These are phyloP conservation scores for Diutina catenulata DNA, from an alignment of 1,139 yeast species.

Conservation along the genomic window DNA sequence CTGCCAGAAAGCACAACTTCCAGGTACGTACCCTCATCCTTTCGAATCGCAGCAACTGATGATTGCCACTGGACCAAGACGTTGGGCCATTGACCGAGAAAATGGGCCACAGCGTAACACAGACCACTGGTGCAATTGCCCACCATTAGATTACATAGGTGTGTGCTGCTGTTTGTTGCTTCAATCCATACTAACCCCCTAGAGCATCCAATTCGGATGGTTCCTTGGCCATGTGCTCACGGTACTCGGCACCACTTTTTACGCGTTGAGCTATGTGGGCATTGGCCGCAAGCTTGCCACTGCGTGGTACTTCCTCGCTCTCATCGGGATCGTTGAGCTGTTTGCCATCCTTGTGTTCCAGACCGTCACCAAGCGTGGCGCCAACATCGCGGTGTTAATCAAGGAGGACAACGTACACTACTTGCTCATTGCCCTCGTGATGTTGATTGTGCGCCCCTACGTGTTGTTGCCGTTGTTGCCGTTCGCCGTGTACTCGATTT, in stretches of 20 bases:
- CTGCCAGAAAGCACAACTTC: no score
- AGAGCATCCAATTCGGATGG: slow-evolving; percentile 48
- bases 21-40: no score
- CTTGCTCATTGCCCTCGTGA: slow-evolving; percentile 41
- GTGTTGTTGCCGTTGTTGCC: slow-evolving; percentile 50
- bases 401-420: slow-evolving; percentile 64
- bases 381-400: slow-evolving; percentile 14
- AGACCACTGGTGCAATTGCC: no score
- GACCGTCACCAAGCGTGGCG: slow-evolving; percentile 22
- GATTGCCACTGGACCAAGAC: no score
- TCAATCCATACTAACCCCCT: neutral
- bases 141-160: no score
- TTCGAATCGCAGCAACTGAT: no score
- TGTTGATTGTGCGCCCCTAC: slow-evolving; percentile 45
- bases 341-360: slow-evolving; percentile 73
- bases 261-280: slow-evolving; percentile 32
- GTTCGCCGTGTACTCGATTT: slow-evolving; percentile 54
- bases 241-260: slow-evolving; percentile 41
- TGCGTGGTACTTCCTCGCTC: slow-evolving; percentile 48
- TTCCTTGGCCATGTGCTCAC: slow-evolving; percentile 63
- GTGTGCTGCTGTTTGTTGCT: no score
- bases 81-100: no score
- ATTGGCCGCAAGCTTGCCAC: slow-evolving; percentile 16
- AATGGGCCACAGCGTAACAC: no score
- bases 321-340: slow-evolving; percentile 56